Percentiles rank a stretch among this genome's conserved stretches.
These are phyloP conservation scores for apple (Malus domestica) DNA, from an alignment of 306 rosid genomes.

Conservation along the genomic window DNA sequence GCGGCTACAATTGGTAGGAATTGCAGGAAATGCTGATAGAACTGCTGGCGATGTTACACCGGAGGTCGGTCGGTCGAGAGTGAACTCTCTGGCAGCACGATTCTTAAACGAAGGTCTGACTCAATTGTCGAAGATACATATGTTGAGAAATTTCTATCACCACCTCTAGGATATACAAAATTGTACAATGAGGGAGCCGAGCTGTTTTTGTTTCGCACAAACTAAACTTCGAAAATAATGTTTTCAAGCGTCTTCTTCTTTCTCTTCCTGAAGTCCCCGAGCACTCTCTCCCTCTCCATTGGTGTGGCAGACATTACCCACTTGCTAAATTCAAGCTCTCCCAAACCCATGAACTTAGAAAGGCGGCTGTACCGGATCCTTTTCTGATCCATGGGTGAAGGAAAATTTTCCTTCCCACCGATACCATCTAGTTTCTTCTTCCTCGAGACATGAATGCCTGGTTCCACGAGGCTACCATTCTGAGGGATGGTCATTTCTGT, in stretches of 20 bases:
- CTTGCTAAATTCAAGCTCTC: constrained; percentile 65
- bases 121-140: neutral
- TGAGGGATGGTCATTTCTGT: constrained; percentile 13
- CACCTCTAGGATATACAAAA: neutral
- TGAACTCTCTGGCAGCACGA: neutral
- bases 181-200: neutral
- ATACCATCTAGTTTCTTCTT: constrained; percentile 25
- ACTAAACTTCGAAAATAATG: neutral
- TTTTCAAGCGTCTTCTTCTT: constrained; percentile 26
- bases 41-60: neutral
- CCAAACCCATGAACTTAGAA: constrained; percentile 58
- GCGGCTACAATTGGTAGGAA: neutral
- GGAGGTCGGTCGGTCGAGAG: neutral
- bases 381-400: constrained; percentile 41
- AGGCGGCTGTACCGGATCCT: constrained; percentile 50
- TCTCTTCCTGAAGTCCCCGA: constrained; percentile 56
- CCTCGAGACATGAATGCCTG: constrained; percentile 16
- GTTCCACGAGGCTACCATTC: constrained; percentile 19
- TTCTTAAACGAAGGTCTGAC: neutral
- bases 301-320: constrained; percentile 76
- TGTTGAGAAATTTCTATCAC: neutral
- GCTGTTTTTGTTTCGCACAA: neutral
- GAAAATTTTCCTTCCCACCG: constrained; percentile 20
- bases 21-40: neutral
- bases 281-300: constrained; percentile 51